Evolutionary conservation across 1,284 basidiomycete species (phyloP), one percentile per base, ranked within the genome.

Genomic region (Spongispora temasekensis): DNA sequence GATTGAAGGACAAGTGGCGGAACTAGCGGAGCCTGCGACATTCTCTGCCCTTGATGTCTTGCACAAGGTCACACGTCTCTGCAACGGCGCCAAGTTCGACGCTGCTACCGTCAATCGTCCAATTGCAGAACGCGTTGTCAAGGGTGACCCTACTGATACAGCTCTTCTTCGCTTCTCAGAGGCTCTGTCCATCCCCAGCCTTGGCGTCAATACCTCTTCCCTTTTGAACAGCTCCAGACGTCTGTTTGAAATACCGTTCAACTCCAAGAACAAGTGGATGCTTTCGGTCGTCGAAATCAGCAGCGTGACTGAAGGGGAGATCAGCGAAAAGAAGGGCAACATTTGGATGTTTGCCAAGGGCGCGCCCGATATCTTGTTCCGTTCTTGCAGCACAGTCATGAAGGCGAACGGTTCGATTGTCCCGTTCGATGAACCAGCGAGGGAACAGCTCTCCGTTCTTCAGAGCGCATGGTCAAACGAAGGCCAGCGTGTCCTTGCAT

Each of bases 191-290:
- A 53, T 66, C n/a, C 67, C 70, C 2, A 61, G 59, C 27, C 61
- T 68, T 5, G 28, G 40, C 27, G 61, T 75, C 50, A 52, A 71
- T 35, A 60, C 71, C 9, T 2, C 67, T n/a, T 48, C 65, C 2
- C 65, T 79, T 17, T 63, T 76, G 55, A 60, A 58, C 2, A 65
- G 64, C 1, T 71, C 74, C 54, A 64, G 64, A 56, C 76, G 76
- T 62, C 60, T 75, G 9, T 80, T 81, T 54, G 78, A 81, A 58
- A 76, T 83, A 54, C 81, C 82, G 7, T 89, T 89, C 77, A 87
- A 85, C 71, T 87, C 85, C 17, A 82, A 81, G 71, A 87, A 87
- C 68, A 89, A 89, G 71, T 89, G 83, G 79, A 88, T 88, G 82
- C 78, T 86, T 58, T 82, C 79, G 46, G 70, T 79, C 50, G 67